Conservation (phyloP, 257 asterid species). For the Cruciata laevipes region DNA sequence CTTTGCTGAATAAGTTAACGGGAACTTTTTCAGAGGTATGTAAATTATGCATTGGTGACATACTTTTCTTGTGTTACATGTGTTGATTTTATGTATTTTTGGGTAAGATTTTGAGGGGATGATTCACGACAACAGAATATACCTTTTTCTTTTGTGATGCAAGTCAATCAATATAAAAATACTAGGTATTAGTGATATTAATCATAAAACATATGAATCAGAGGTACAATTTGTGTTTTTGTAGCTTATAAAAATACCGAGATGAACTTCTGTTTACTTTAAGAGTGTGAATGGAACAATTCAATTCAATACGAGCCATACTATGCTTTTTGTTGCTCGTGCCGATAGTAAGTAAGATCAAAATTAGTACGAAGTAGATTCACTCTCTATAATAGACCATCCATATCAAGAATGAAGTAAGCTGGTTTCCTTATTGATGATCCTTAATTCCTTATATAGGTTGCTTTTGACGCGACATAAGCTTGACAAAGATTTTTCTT, state of each 20-base stretch:
- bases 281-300: background rate
- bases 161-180: background rate
- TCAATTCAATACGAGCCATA: background rate
- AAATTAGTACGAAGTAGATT: background rate
- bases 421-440: background rate
- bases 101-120: background rate
- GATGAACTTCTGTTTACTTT: background rate
- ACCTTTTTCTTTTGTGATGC: background rate
- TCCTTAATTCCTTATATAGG: background rate
- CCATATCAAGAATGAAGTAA: background rate
- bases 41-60: conserved; percentile 9
- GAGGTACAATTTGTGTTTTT: no score
- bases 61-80: background rate
- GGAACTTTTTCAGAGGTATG: conserved; percentile 96
- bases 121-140: background rate
- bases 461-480: background rate
- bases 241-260: no score
- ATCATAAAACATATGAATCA: no score
- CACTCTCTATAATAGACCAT: background rate
- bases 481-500: background rate
- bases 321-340: background rate
- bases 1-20: conserved; percentile 85
- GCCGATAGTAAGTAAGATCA: background rate
- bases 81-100: background rate
- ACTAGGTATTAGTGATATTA: background rate